Evolutionary conservation across 139 green algal species (phyloP).

Genomic region (Gonium pectorale): DNA sequence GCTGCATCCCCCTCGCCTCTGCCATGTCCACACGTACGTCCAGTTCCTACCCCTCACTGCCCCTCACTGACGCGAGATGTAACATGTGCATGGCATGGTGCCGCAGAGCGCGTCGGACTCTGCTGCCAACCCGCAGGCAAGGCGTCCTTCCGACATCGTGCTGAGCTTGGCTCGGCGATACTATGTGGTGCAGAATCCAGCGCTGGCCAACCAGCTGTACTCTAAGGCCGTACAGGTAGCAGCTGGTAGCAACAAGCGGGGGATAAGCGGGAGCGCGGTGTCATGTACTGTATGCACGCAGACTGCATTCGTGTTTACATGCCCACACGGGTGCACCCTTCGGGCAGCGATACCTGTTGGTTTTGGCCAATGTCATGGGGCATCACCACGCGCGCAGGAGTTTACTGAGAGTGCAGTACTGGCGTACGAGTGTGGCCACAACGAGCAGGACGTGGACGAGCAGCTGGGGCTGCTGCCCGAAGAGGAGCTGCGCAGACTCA

Average conservation of each 20-base stretch:
- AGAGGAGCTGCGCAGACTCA: background rate
- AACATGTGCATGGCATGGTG: too few relatives aligned
- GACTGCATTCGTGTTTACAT: too few relatives aligned
- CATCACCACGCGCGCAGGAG: conserved; percentile 42
- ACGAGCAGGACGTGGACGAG: conserved; percentile 55
- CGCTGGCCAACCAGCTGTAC: conserved; percentile 54
- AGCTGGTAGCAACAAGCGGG: too few relatives aligned
- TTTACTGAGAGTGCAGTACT: conserved; percentile 65
- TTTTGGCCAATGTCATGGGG: too few relatives aligned
- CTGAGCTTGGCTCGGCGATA: conserved; percentile 18
- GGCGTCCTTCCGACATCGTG: background rate
- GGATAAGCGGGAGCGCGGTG: too few relatives aligned
- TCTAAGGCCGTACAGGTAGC: conserved; percentile 46
- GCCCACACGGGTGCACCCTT: too few relatives aligned
- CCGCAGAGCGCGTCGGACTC: background rate
- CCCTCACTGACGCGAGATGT: too few relatives aligned
- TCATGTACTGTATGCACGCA: too few relatives aligned
- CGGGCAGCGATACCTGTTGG: too few relatives aligned
- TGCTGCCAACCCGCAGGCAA: background rate
- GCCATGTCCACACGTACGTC: too few relatives aligned
- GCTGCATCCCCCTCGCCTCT: too few relatives aligned
- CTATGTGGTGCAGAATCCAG: conserved; percentile 54
- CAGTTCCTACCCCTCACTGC: too few relatives aligned
- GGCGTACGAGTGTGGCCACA: conserved; percentile 74
- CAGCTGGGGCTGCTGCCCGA: conserved; percentile 51